Percentiles rank a stretch among this genome's conserved stretches.
Conservation (phyloP, 192 early-diverging fungal species). For the Umbelopsis isabellina region DNA sequence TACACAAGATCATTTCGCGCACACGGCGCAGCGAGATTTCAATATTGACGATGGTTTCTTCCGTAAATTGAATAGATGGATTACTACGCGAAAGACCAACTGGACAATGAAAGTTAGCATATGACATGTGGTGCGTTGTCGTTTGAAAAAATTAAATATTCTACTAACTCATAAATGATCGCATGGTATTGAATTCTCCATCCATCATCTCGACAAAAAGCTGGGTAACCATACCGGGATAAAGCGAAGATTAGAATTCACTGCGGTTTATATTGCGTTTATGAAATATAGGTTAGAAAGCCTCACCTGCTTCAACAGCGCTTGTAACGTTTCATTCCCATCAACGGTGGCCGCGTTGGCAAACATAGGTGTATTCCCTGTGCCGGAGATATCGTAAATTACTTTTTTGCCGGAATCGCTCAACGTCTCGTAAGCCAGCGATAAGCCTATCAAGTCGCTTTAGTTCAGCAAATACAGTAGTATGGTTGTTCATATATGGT, state of each 20-base stretch:
- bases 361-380: not conserved
- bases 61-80: slow-evolving; percentile 44
- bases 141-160: not conserved
- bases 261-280: too few species aligned
- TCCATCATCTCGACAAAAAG: slow-evolving; percentile 25
- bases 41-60: slow-evolving; percentile 46
- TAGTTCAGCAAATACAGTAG: not conserved
- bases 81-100: slow-evolving; percentile 5
- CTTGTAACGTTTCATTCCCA: slow-evolving; percentile 17
- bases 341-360: slow-evolving; percentile 13
- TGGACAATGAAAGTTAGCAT: not conserved
- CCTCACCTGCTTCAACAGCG: slow-evolving; percentile 14
- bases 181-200: slow-evolving; percentile 16
- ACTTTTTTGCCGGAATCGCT: slow-evolving; percentile 53
- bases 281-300: too few species aligned
- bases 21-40: slow-evolving; percentile 42
- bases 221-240: not conserved
- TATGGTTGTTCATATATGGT: not conserved
- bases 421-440: slow-evolving; percentile 59
- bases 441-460: slow-evolving; percentile 39
- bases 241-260: too few species aligned
- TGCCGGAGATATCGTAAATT: slow-evolving; percentile 55
- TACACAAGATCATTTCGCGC: slow-evolving; percentile 46
- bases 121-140: not conserved
- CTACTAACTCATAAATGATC: slow-evolving; percentile 10